Evolutionary conservation across 2,329 filamentous ascomycete species (phyloP).

Genomic region (Fusarium pseudoanthophilum): DNA sequence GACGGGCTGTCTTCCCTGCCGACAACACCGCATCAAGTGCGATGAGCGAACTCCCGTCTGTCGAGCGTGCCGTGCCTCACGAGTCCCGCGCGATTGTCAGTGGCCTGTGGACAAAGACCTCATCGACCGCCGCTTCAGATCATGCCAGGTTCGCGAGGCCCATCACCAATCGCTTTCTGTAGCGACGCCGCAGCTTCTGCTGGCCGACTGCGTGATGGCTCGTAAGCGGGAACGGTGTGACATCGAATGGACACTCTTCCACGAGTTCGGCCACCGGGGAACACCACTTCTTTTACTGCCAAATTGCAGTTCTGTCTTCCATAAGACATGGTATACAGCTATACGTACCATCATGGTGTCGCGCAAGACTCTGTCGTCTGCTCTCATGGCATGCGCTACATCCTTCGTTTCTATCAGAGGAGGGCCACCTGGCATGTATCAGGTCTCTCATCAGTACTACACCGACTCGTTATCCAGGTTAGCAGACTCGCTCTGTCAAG

Average conservation of each 20-base stretch:
- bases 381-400: background rate
- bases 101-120: background rate
- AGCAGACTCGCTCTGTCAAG: background rate
- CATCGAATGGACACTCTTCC: background rate
- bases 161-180: fast-evolving
- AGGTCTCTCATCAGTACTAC: background rate
- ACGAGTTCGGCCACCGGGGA: background rate
- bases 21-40: background rate
- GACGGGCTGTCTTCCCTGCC: background rate
- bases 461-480: background rate
- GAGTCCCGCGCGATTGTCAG: background rate
- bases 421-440: background rate
- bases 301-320: background rate
- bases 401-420: background rate
- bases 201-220: background rate
- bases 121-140: background rate
- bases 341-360: background rate
- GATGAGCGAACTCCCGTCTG: background rate
- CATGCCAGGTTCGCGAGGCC: background rate
- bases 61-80: background rate
- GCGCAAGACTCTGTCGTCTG: background rate
- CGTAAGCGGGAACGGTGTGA: background rate
- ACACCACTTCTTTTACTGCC: background rate
- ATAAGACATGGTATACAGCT: background rate
- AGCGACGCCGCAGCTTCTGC: background rate